A percentile compares a stretch with the other conserved stretches of the same genome.
Evolutionary conservation across 2,329 filamentous ascomycete genomes (phyloP).

Genomic region (Blumeriella jaapii): DNA sequence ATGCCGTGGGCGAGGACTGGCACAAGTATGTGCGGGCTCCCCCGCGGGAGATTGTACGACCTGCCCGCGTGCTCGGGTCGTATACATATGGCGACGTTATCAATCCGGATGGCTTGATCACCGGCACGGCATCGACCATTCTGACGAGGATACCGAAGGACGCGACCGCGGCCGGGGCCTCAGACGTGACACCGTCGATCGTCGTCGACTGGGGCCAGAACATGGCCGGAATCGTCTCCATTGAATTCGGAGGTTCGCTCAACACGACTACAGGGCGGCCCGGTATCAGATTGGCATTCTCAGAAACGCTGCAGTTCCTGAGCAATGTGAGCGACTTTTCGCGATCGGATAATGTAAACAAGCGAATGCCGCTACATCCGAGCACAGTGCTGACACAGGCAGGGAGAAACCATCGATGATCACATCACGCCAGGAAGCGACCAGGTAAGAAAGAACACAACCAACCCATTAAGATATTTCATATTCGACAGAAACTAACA

Average conservation of each 20-base stretch:
- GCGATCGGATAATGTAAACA: slow-evolving; percentile 34
- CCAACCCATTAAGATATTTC: no score
- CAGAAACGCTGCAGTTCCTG: slow-evolving; percentile 36
- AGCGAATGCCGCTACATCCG: background rate
- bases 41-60: slow-evolving; percentile 24
- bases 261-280: slow-evolving; percentile 27
- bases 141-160: slow-evolving; percentile 19
- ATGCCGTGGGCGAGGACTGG: slow-evolving; percentile 23
- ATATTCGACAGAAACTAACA: no score
- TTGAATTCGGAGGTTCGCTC: slow-evolving; percentile 31
- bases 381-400: slow-evolving; percentile 4
- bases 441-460: no score
- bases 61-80: slow-evolving; percentile 25
- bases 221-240: slow-evolving; percentile 33
- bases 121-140: slow-evolving; percentile 24
- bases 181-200: slow-evolving; percentile 27
- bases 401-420: slow-evolving; percentile 28
- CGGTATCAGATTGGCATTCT: slow-evolving; percentile 37
- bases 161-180: slow-evolving; percentile 3
- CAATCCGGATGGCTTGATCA: slow-evolving; percentile 29
- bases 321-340: slow-evolving; percentile 36
- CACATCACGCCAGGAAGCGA: slow-evolving; percentile 39
- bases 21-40: slow-evolving; percentile 32
- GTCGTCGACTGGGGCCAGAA: slow-evolving; percentile 41
- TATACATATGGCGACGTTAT: slow-evolving; percentile 30